Base-by-base conservation (phyloP, 2,329 filamentous ascomycete genomes). In the Myotisia sp. region DNA sequence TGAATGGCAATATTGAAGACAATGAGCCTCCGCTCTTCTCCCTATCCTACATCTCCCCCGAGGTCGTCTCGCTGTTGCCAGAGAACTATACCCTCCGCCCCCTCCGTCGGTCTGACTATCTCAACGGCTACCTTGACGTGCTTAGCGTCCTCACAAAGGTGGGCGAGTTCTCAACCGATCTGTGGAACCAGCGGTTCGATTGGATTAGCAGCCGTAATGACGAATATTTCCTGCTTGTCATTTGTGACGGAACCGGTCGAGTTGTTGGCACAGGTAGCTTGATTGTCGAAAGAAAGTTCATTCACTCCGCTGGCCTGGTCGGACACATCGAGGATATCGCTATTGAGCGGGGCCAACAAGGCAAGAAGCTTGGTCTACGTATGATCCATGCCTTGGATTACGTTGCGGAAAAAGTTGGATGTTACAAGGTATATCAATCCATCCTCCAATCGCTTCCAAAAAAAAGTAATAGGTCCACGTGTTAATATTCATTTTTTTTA, bases 241-340 rank as follows among this genome's bases (percentile, higher is more conserved):
- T 95, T 34, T 77, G 84, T 52, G 81, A 95, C 54, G 73, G 59
- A 19, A 64, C 70, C 34, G 60, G 60, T 29, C 67, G 68, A 42
- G 74, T 95, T 33, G 90, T 95, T n/a, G 87, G 82, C 17, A 93
- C 85, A 0, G 90, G 90, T 2, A 80, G 80, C 22, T 62, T 95
- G 58, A 72, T 95, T 45, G 83, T 93, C 31, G 90, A 98, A 73
- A 74, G 79, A 61, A 95, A 95, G 63, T 65, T 65, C 42, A 64
- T 65, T 29, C 62, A 64, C 39, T 51, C 53, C 9, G 51, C 64
- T 27, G 62, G 62, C 4, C 45, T 56, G 46, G 87, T 94, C 17
- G 90, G 87, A 8, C 90, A 95, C 60, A 94, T 95, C 59, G 90
- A 95, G 59, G 90, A 98, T 55, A 94, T 98, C 55, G 86, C 87